These are phyloP conservation scores for Microdochium bolleyi DNA, from an alignment of 2,329 filamentous ascomycete genomes.

Conservation along the genomic window DNA sequence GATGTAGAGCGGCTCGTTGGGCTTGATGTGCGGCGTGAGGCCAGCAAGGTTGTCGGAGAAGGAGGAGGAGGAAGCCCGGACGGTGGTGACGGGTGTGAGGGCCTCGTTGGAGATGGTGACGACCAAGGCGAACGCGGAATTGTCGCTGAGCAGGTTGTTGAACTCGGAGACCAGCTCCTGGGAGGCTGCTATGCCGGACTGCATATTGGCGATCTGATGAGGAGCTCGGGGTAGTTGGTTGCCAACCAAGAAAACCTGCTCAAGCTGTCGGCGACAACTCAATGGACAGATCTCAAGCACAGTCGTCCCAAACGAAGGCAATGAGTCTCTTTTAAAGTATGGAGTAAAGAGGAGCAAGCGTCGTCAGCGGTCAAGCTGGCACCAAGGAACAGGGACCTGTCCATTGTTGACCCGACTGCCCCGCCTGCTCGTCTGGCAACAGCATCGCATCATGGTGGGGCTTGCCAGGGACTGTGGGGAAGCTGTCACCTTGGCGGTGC, in stretches of 20 bases:
- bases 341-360: neutral
- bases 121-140: slow-evolving; percentile 60
- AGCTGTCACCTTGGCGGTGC: neutral
- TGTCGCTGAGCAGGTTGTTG: slow-evolving; percentile 55
- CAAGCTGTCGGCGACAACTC: no score
- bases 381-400: neutral
- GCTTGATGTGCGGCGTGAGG: slow-evolving; percentile 55
- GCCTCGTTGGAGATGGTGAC: slow-evolving; percentile 63
- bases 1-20: slow-evolving; percentile 63
- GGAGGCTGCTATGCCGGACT: slow-evolving; percentile 46
- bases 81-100: slow-evolving; percentile 51
- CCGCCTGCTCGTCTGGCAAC: neutral
- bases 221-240: slow-evolving; percentile 2
- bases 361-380: neutral
- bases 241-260: neutral
- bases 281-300: no score
- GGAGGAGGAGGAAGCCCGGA: slow-evolving; percentile 42
- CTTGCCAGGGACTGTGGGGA: neutral
- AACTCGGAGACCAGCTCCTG: slow-evolving; percentile 70
- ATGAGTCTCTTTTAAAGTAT: no score
- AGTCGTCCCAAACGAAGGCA: no score
- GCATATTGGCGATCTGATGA: neutral
- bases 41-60: slow-evolving; percentile 58
- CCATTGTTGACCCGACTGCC: neutral
- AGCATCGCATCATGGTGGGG: neutral